Conservation (phyloP, 805 yeast genomes). For the Metschnikowia reukaufii region DNA sequence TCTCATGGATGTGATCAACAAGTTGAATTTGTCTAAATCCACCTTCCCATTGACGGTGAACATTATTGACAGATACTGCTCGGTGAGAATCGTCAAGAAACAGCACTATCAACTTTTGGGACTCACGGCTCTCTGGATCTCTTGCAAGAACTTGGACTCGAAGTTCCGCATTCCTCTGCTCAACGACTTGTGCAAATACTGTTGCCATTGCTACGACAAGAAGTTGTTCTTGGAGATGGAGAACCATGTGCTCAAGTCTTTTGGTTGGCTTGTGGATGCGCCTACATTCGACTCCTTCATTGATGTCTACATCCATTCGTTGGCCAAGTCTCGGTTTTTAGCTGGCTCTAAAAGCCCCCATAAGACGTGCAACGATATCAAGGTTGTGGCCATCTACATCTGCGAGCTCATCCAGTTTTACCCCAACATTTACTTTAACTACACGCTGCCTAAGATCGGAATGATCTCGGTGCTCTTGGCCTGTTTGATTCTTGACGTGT, state of each 20-base stretch:
- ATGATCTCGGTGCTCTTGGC: constrained; percentile 45
- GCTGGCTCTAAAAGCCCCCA: constrained; percentile 31
- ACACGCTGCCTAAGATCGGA: constrained; percentile 52
- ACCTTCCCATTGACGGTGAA: constrained; percentile 48
- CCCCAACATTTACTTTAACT: constrained; percentile 54
- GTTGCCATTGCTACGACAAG: constrained; percentile 58
- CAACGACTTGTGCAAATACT: constrained; percentile 51
- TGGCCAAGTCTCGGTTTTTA: constrained; percentile 24
- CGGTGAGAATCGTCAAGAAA: constrained; percentile 45
- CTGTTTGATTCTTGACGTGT: constrained; percentile 37
- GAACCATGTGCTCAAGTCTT: constrained; percentile 58
- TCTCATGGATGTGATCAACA: constrained; percentile 45
- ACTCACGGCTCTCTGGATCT: constrained; percentile 44
- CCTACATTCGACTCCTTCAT: constrained; percentile 66
- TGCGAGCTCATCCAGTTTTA: constrained; percentile 69
- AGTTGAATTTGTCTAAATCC: constrained; percentile 38
- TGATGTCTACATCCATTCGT: constrained; percentile 51
- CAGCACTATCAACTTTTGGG: constrained; percentile 48
- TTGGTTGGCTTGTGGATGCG: constrained; percentile 63
- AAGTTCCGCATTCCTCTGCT: constrained; percentile 59
- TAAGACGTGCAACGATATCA: constrained; percentile 43
- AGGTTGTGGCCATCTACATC: constrained; percentile 56
- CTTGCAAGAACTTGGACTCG: constrained; percentile 49
- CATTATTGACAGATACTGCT: constrained; percentile 44
- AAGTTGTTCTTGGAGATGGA: constrained; percentile 67